These are phyloP conservation scores for Fusarium multiceps DNA, from an alignment of 2,329 filamentous ascomycete genomes.

Conservation along the genomic window DNA sequence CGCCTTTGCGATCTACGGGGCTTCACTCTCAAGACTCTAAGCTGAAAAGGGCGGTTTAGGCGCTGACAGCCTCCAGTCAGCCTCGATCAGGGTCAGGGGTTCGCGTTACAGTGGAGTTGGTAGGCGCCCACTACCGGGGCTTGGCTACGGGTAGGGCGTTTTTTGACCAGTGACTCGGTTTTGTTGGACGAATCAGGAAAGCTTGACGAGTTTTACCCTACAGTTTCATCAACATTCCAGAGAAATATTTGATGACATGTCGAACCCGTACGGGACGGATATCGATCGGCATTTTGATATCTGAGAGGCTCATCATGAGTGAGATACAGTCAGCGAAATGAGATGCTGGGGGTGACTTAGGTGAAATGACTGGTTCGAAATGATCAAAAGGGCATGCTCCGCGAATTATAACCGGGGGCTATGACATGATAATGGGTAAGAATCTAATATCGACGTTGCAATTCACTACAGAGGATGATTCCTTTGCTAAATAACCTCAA, in stretches of 20 bases:
- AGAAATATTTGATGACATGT: neutral
- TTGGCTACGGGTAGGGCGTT: conserved; percentile 25
- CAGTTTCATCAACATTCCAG: neutral
- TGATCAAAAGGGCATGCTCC: neutral
- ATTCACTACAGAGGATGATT: rapidly evolving
- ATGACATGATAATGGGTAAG: rapidly evolving
- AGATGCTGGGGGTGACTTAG: neutral
- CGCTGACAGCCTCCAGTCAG: neutral
- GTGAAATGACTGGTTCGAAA: neutral
- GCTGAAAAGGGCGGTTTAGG: neutral
- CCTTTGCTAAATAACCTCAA: neutral
- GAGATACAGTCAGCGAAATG: neutral
- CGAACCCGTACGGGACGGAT: neutral
- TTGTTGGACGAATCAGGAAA: neutral
- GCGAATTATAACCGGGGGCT: rapidly evolving
- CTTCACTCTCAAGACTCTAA: neutral
- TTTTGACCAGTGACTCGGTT: neutral
- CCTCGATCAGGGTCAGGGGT: neutral
- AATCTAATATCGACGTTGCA: neutral
- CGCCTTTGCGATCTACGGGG: neutral
- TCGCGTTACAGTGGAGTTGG: neutral
- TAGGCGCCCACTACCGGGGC: neutral
- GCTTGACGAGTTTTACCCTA: neutral
- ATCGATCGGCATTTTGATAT: neutral
- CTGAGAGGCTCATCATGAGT: neutral